These are phyloP conservation scores for Thalassiosira hispida DNA, from an alignment of 352 stramenopile species.

Conservation along the genomic window DNA sequence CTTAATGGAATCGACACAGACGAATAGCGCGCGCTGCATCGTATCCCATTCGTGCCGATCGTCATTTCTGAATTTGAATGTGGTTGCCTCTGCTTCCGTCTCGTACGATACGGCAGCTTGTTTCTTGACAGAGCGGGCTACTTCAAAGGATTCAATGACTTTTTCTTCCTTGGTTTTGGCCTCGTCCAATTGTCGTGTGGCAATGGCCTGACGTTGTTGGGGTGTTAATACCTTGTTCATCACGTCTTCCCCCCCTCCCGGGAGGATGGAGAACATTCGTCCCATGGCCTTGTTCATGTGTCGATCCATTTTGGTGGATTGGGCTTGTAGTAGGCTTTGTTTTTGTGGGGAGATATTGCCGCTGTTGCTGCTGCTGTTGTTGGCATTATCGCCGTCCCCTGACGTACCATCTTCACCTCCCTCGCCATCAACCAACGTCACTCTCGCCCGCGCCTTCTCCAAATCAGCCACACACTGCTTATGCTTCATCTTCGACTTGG, in stretches of 20 bases:
- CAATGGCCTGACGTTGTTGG: constrained; percentile 54
- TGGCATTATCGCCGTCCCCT: neutral
- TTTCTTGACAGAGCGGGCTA: constrained; percentile 39
- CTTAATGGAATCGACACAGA: constrained; percentile 25
- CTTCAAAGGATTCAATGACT: constrained; percentile 55
- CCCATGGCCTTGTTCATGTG: constrained; percentile 59
- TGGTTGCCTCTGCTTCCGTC: constrained; percentile 36
- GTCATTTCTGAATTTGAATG: constrained; percentile 58
- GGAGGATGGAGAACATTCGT: constrained; percentile 64
- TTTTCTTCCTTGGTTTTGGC: constrained; percentile 60
- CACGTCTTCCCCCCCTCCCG: constrained; percentile 61
- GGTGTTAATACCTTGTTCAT: constrained; percentile 75
- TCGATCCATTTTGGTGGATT: constrained; percentile 30
- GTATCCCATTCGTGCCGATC: constrained; percentile 58
- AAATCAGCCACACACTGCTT: constrained; percentile 54
- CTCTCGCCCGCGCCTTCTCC: constrained; percentile 55
- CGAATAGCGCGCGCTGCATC: constrained; percentile 40
- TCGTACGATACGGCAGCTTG: constrained; percentile 53
- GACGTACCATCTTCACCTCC: constrained; percentile 1
- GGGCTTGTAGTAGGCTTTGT: neutral
- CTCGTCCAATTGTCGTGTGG: constrained; percentile 59
- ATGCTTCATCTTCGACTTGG: constrained; percentile 60
- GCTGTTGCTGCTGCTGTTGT: neutral
- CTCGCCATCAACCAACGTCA: constrained; percentile 45
- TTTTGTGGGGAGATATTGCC: neutral